Base-by-base conservation (phyloP, 176 grass and related monocot species). In the Cenchrus purpureus region DNA sequence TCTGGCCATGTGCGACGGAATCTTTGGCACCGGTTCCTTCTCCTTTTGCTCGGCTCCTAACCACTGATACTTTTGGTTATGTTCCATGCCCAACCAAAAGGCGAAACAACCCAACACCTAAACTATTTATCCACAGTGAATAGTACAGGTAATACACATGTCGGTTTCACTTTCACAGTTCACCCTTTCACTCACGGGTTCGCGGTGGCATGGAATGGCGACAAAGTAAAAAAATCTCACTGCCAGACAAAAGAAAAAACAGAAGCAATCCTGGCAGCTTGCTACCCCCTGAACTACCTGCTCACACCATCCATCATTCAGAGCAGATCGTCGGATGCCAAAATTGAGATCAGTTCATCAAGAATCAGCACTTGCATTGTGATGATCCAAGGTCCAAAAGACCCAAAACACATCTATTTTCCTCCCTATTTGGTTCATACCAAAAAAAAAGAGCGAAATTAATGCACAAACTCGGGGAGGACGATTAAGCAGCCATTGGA, bases 1-100 rank as follows among this genome's bases (percentile, higher is more conserved):
- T 83, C 89, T 83, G 84, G 79, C 89, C 89, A 87, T 90, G 89
- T 90, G 89, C 74, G 19, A 83, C 74, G 89, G 84, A 87, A 87
- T 83, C 80, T 83, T 83, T 73, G 73, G 42, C 84, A 87, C 88
- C 84, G 88, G 42, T 46, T 40, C 37, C 37, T 65, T 82, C 79
- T 64, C 34, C 32, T 12, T 72, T 63, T 72, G 57, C 72, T 19
- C 56, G n/a, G 46, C 34, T 58, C 31, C 77, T 83, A 87, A 90
- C 79, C 37, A 85, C 76, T 44, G 56, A 53, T 79, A 74, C 84
- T 62, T 79, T 79, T 73, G 51, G 65, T 87, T 79, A 79, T 54
- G 84, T 73, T 79, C 84, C 84, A 79, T 60, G 58, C 51, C 70
- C 74, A 80, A 82, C 84, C 73, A 49, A 87, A 87, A 87, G 62